phyloP scores from a whole-genome alignment of 352 stramenopile species.

The Pythium brachiatum region DNA sequence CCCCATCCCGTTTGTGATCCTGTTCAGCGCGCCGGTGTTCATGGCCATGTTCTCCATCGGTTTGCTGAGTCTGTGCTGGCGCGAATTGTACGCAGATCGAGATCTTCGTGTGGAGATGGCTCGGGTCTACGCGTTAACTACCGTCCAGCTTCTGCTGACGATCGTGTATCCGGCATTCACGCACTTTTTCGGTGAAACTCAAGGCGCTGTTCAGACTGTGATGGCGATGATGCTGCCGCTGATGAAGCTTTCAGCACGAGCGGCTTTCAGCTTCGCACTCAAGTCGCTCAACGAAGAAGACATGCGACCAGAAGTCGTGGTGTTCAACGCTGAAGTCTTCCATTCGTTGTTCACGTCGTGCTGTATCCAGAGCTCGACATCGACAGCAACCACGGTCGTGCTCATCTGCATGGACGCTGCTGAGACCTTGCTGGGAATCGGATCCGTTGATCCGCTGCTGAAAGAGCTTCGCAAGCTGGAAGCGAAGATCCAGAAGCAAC shows the following conservation, averaged over 20 bases:
- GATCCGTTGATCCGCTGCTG: background rate
- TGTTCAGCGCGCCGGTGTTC: background rate
- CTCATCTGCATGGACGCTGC: background rate
- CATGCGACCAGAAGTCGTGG: background rate
- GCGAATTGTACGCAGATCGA: background rate
- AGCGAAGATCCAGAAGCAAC: background rate
- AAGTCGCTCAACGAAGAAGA: background rate
- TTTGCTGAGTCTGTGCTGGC: background rate
- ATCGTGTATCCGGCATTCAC: background rate
- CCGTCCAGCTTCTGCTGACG: background rate
- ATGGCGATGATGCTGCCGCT: background rate
- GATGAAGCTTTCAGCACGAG: background rate
- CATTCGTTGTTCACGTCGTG: background rate
- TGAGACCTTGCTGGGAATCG: background rate
- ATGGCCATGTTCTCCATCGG: background rate
- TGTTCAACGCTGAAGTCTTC: background rate
- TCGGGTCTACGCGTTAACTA: no score
- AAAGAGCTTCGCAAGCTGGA: background rate
- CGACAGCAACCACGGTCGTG: background rate
- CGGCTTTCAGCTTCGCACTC: background rate
- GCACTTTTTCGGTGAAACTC: background rate
- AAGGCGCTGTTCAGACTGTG: background rate
- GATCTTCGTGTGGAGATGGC: no score
- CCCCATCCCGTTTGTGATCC: background rate
- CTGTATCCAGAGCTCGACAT: background rate